Percentiles rank a stretch among this genome's conserved stretches.
phyloP scores from a whole-genome alignment of 768 basidiomycete species.

The Lyophyllum decastes region DNA sequence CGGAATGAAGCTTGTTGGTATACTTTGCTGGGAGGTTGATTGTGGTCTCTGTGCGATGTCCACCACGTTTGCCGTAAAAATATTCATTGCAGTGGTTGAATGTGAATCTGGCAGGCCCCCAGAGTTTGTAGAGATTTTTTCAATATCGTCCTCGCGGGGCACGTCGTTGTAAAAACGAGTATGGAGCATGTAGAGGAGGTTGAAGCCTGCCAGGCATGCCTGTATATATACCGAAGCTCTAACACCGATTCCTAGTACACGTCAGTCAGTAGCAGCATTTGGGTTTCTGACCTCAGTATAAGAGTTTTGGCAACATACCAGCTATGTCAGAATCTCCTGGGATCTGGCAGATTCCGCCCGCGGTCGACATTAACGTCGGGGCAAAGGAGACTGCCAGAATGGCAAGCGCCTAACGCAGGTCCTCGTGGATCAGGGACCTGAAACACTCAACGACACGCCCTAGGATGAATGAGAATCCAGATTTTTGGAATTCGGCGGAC shows the following conservation, averaged over 20 bases:
- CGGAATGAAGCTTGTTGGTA: too few relatives aligned
- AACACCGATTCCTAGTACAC: neutral
- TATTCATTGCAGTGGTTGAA: too few relatives aligned
- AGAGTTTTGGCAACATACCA: neutral
- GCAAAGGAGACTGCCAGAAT: neutral
- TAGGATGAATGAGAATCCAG: too few relatives aligned
- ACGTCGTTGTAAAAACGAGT: neutral
- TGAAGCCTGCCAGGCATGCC: neutral
- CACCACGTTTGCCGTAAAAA: too few relatives aligned
- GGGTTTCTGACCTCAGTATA: too few relatives aligned
- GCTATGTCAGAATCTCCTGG: conserved; percentile 1
- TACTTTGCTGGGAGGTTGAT: too few relatives aligned
- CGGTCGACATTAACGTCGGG: neutral
- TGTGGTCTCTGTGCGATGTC: too few relatives aligned
- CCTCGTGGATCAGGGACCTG: too few relatives aligned
- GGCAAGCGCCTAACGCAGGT: neutral
- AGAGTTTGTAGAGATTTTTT: too few relatives aligned
- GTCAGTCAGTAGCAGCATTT: neutral
- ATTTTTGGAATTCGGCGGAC: too few relatives aligned
- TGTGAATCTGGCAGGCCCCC: too few relatives aligned
- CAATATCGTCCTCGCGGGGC: neutral
- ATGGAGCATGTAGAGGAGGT: neutral
- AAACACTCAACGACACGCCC: too few relatives aligned
- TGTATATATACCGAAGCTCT: neutral
- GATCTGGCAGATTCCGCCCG: neutral